Evolutionary conservation across 2,329 filamentous ascomycete genomes (phyloP), one percentile per base, ranked within the genome.

Genomic region (Fusarium continuum): DNA sequence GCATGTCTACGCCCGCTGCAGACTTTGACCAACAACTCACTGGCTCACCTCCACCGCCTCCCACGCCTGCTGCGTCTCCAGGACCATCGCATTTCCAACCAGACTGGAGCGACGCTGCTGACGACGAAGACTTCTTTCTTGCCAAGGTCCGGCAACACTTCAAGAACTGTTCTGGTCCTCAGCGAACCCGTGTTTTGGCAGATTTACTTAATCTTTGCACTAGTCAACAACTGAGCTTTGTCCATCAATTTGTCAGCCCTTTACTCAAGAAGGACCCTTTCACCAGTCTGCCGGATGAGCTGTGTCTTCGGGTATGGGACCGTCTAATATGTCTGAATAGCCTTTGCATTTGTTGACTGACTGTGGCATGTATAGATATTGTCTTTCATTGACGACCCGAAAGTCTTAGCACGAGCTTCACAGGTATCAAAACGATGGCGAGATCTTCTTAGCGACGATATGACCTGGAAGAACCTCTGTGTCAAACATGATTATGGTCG

Each of bases 381-480:
- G 45, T 96, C 94, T 36, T 99, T 96, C 75, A 94, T 99, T 72
- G 95, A 99, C 72, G 95, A 99, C 73, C 93, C 95, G 2, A 95
- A 93, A 74, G 96, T 96, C 4, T 83, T 99, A 40, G 94, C 93
- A 32, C 86, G 95, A 74, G 91, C 95, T 47, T 97, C 94, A 6
- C 94, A 98, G 75, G 95, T 99, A n/a, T 99, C 95, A 49, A 88
- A 88, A 65, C 86, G 93, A 75, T 99, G 95, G 95, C 87, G 92
- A 63, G 93, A 97, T 76, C 83, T 99, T 8, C 83, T 99, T 44
- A 94, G 91, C 73, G 95, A 99, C 75, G 95, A 99, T 76, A 93
- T 97, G 78, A 96, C 95, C 1, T 99, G 95, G 95, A 97, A 97
- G 80, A 92, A 95, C 61, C 84, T 99, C 17, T 98, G 94, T 75